These are phyloP conservation scores for Russula griseocarnosa DNA, from an alignment of 768 basidiomycete species.

Conservation along the genomic window DNA sequence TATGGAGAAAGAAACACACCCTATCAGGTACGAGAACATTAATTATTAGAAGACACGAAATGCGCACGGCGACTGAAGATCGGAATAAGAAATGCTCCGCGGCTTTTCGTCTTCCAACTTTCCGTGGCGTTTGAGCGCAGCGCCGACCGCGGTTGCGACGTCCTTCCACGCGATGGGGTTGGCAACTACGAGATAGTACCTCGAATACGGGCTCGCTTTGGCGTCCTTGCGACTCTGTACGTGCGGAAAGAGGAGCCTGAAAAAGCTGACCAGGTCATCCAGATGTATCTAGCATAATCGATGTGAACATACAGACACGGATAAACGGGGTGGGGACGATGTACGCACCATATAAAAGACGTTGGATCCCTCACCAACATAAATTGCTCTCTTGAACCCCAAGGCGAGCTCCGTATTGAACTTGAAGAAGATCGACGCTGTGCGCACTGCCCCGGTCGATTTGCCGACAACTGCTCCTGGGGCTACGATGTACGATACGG, in stretches of 20 bases:
- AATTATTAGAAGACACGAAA: not conserved
- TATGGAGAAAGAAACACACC: too few relatives aligned
- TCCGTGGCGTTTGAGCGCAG: not conserved
- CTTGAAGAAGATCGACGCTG: constrained; percentile 13
- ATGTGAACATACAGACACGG: not conserved
- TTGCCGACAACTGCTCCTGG: constrained; percentile 19
- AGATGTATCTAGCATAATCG: not conserved
- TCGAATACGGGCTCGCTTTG: constrained; percentile 21
- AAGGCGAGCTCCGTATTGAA: constrained; percentile 1
- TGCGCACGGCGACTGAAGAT: constrained; percentile 8
- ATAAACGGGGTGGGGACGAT: not conserved
- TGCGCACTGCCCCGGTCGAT: constrained; percentile 1
- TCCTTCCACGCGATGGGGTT: constrained; percentile 12
- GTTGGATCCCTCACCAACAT: constrained; percentile 19
- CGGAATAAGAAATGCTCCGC: constrained; percentile 8
- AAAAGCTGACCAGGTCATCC: constrained; percentile 18
- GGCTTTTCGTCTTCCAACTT: constrained; percentile 11
- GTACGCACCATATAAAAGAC: constrained; percentile 17
- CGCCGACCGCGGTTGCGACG: constrained; percentile 2
- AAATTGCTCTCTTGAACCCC: not conserved
- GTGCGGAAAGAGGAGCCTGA: constrained; percentile 14
- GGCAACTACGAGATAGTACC: constrained; percentile 17
- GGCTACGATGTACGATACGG: constrained; percentile 14
- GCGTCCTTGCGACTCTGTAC: not conserved
- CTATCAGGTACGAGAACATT: not conserved